A percentile compares a stretch with the other conserved stretches of the same genome.
Evolutionary conservation across 208 protist species (phyloP).

Genomic region (Leishmania mexicana): DNA sequence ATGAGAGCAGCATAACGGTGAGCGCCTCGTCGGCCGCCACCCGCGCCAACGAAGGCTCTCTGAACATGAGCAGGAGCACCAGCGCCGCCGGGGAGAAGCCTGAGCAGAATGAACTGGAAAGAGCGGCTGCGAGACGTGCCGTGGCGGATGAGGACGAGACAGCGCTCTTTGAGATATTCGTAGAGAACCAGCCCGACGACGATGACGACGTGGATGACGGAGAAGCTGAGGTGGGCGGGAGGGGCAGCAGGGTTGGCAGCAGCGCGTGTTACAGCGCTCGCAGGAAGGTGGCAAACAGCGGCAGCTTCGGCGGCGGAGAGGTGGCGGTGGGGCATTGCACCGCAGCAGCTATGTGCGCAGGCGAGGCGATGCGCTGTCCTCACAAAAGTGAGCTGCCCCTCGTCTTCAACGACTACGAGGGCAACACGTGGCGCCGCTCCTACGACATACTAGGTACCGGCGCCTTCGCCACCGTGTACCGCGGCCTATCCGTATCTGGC

Average conservation of each 20-base stretch:
- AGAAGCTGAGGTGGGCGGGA: background rate
- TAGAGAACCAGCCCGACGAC: constrained; percentile 24
- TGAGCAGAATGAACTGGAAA: background rate
- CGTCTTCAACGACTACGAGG: constrained; percentile 59
- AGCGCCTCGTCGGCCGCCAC: background rate
- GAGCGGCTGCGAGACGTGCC: background rate
- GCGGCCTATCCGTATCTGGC: constrained; percentile 59
- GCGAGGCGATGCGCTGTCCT: background rate
- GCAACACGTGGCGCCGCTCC: constrained; percentile 65
- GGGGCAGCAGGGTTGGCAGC: background rate
- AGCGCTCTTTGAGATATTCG: constrained; percentile 65
- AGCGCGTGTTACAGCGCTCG: background rate
- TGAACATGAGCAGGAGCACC: background rate
- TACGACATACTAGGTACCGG: constrained; percentile 49
- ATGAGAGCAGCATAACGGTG: background rate
- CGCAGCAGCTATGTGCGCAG: background rate
- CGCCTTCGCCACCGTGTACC: constrained; percentile 69
- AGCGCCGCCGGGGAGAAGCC: background rate
- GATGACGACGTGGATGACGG: constrained; percentile 22
- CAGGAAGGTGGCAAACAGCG: background rate
- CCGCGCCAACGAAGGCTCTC: background rate
- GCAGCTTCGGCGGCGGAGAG: background rate
- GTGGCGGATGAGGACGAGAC: constrained; percentile 23
- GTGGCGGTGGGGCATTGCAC: no score
- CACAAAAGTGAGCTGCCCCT: constrained; percentile 53